Conservation (phyloP, 1,284 basidiomycete genomes). For the Amylostereum areolatum region DNA sequence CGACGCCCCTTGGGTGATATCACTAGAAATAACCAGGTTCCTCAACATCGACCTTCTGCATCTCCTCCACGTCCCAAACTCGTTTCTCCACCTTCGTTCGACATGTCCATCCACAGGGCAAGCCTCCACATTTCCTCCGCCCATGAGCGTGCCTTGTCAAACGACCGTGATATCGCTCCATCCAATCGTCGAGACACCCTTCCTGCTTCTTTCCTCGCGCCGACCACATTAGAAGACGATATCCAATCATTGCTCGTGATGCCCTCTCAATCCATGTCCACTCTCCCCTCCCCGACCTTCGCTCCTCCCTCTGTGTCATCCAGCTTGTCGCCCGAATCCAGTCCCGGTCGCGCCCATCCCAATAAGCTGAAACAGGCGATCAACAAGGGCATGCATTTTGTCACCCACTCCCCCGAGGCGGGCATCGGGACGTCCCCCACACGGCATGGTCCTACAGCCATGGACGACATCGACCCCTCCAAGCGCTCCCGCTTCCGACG, state of each 20-base stretch:
- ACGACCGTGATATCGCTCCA: too few relatives aligned
- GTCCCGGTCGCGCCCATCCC: neutral
- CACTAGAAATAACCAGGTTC: too few relatives aligned
- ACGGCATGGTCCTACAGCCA: too few relatives aligned
- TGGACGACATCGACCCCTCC: neutral
- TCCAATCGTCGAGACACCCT: too few relatives aligned
- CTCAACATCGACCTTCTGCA: too few relatives aligned
- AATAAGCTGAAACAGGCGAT: neutral
- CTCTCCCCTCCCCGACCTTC: constrained; percentile 2
- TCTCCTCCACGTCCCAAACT: too few relatives aligned
- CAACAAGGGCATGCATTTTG: constrained; percentile 3
- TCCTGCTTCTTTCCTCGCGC: too few relatives aligned
- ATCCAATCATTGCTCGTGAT: constrained; percentile 1
- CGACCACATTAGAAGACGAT: neutral
- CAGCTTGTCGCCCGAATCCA: constrained; percentile 4
- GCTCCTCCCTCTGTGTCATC: constrained; percentile 1
- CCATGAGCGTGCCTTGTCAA: too few relatives aligned
- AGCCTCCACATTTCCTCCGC: too few relatives aligned
- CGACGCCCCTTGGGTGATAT: too few relatives aligned
- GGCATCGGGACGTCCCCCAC: neutral
- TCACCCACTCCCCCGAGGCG: neutral
- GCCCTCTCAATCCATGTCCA: neutral
- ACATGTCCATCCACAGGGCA: too few relatives aligned
- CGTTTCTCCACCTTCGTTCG: too few relatives aligned
- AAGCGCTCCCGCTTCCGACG: neutral